A percentile compares a stretch with the other conserved stretches of the same genome.
Conservation (phyloP, 345 rosid genomes). For the Citrus maxima region DNA sequence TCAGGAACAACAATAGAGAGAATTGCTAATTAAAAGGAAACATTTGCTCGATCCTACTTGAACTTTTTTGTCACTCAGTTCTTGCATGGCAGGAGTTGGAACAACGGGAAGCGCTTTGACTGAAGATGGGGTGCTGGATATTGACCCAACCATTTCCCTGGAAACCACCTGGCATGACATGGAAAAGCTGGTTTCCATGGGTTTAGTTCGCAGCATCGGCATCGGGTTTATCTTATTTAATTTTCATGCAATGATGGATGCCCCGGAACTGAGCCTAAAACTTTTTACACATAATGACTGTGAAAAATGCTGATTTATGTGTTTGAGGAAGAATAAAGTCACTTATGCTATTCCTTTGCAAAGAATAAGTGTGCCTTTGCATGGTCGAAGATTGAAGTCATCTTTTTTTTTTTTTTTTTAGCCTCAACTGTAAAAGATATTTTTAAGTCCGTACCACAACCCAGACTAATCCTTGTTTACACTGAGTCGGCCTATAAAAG, state of each 20-base stretch:
- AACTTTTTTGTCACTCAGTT: not conserved
- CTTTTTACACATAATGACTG: too few relatives aligned
- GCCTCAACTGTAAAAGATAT: too few relatives aligned
- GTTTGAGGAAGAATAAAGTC: too few relatives aligned
- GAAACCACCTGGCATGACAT: slow-evolving; percentile 86
- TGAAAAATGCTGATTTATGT: too few relatives aligned
- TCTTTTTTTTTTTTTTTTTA: too few relatives aligned
- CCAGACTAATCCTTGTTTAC: accelerated
- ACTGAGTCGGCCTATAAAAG: accelerated
- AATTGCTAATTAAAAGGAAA: not conserved
- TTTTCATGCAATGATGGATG: too few relatives aligned
- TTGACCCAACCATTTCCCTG: slow-evolving; percentile 71
- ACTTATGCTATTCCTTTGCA: too few relatives aligned
- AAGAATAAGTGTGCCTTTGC: too few relatives aligned
- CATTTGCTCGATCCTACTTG: not conserved
- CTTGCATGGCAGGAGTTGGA: slow-evolving; percentile 55
- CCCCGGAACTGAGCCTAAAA: too few relatives aligned
- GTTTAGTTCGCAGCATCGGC: slow-evolving; percentile 84
- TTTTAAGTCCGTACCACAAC: accelerated
- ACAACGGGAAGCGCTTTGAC: slow-evolving; percentile 64
- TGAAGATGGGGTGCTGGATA: slow-evolving; percentile 72
- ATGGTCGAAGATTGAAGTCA: too few relatives aligned
- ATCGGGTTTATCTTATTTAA: slow-evolving; percentile 40
- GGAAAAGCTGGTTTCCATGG: slow-evolving; percentile 87
- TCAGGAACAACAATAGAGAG: too few relatives aligned